These are phyloP conservation scores for Stevia rebaudiana DNA, from an alignment of 140 eudicot species.

Conservation along the genomic window DNA sequence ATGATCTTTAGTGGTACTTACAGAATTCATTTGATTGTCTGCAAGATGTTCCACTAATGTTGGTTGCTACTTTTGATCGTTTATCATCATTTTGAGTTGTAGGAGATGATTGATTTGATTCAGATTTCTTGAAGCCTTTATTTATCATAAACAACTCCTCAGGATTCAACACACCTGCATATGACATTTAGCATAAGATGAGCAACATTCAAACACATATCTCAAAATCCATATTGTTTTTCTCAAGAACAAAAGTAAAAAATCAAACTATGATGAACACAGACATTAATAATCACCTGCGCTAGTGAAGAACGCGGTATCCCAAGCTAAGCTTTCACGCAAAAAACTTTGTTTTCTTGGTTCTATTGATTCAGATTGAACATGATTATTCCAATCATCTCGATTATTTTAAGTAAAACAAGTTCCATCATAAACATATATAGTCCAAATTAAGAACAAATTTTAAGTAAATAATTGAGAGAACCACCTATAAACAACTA, in stretches of 20 bases:
- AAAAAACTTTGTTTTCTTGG: conserved; percentile 45
- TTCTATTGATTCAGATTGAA: conserved; percentile 16
- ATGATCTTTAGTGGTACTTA: conserved; percentile 14
- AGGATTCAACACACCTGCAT: conserved; percentile 57
- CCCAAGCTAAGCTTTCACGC: conserved; percentile 89
- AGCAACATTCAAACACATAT: neutral
- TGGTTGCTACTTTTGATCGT: conserved; percentile 20
- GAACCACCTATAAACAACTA: too few species aligned
- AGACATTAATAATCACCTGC: conserved; percentile 41
- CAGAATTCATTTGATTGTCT: conserved; percentile 18
- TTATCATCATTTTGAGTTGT: conserved; percentile 25
- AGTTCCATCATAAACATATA: neutral
- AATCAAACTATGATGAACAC: neutral
- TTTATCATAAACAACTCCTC: conserved; percentile 53
- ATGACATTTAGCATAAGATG: neutral
- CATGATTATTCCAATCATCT: conserved; percentile 23
- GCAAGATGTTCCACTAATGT: conserved; percentile 12
- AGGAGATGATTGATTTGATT: neutral
- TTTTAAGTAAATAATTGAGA: too few species aligned
- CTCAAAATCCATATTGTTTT: neutral
- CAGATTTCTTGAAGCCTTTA: conserved; percentile 39
- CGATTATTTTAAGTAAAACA: conserved; percentile 23
- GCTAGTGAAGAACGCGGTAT: conserved; percentile 61
- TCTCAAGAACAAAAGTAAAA: neutral
- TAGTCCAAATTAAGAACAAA: too few species aligned